These are phyloP conservation scores for Tubosaeta brunneosetosa DNA, from an alignment of 768 basidiomycete species.

Conservation along the genomic window DNA sequence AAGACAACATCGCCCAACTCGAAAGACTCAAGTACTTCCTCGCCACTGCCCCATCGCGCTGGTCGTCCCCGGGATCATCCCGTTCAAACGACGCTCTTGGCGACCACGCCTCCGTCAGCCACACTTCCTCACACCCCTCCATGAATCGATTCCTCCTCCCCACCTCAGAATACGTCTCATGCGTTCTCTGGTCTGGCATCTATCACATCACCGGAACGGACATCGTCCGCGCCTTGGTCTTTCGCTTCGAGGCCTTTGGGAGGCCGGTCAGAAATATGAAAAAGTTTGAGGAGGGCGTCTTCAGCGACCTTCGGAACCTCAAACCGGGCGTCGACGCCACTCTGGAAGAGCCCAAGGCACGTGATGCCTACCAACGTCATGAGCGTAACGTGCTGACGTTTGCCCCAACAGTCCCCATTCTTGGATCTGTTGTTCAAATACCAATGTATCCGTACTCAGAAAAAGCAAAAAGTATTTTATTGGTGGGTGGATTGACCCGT, in stretches of 20 bases:
- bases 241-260: conserved; percentile 90
- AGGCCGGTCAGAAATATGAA: conserved; percentile 90
- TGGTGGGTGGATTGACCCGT: conserved; percentile 52
- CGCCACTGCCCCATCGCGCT: conserved; percentile 75
- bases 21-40: conserved; percentile 87
- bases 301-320: conserved; percentile 87
- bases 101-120: conserved; percentile 28
- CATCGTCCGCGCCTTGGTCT: conserved; percentile 92
- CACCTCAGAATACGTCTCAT: conserved; percentile 82
- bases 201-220: conserved; percentile 97
- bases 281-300: conserved; percentile 97
- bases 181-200: conserved; percentile 86
- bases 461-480: conserved; percentile 99
- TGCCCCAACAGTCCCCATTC: conserved; percentile 69
- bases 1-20: conserved; percentile 67
- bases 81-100: conserved; percentile 13
- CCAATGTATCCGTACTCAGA: conserved; percentile 95
- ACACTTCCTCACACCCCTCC: conserved; percentile 62
- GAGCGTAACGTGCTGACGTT: background rate
- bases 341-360: conserved; percentile 92
- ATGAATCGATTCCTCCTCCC: conserved; percentile 87
- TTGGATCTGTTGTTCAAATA: conserved; percentile 93
- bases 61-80: conserved; percentile 43
- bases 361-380: conserved; percentile 22
- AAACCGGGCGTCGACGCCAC: conserved; percentile 92